Base-by-base conservation (phyloP, 2,329 filamentous ascomycete species). In the Epicoccum sorghinum region DNA sequence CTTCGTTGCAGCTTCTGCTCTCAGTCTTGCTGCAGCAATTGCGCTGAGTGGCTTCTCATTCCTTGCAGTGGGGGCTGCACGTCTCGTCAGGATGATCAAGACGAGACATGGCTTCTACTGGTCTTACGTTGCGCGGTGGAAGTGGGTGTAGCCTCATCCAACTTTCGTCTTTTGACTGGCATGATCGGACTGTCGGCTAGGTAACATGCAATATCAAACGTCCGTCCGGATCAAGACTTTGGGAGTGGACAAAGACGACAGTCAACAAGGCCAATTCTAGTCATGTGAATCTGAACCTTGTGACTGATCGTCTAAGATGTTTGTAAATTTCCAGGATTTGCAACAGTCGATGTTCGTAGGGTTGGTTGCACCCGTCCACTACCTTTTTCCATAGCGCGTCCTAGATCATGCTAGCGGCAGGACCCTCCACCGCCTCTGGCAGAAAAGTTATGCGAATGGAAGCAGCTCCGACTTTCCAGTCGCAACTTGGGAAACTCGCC, bases 21-120 rank as follows among this genome's bases (percentile, higher is more conserved):
- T 68, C 35, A 71, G 45, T 52, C 66, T 68, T 58, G 71, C 68
- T 48, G 71, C 70, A 25, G 71, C 69, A 38, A 72, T 68, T 23
- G 71, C 71, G 52, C 69, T 74, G 22, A 72, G 57, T 30, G 67
- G 68, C 45, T 63, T 69, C 24, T 14, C 54, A 35, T 53, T 47
- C 25, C 43, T 32, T n/a, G 52, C 32, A 40, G 40, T 14, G 35
- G 44, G 25, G 29, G 50, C 61, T 68, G 44, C 37, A 44, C 25
- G 35, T 13, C 24, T 14, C 33, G 38, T 56, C 45, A 51, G 42
- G 35, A 50, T n/a, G 14, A 23, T 12, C 22, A 23, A 27, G 41
- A 32, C 30, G 41, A 45, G 29, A 40, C 30, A 37, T 24, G 25
- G 13, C 18, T 24, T 32, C 36, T 13, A 41, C 10, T 13, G 1